These are phyloP conservation scores for Fonsecaea erecta DNA, from an alignment of 2,329 filamentous ascomycete species.

Conservation along the genomic window DNA sequence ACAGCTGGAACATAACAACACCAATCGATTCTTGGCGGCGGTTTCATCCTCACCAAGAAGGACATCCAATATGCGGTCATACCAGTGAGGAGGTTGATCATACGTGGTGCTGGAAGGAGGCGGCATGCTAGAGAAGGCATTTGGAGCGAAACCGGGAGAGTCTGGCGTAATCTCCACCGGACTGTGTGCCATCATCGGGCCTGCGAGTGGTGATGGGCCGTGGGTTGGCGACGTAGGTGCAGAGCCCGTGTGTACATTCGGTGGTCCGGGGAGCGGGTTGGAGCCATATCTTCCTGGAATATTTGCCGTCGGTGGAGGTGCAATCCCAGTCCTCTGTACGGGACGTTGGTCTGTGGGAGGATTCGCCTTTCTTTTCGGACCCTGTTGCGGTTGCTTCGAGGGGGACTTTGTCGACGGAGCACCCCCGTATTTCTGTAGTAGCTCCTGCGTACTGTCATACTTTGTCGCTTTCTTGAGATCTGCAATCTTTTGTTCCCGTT, in stretches of 20 bases:
- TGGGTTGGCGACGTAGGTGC: constrained; percentile 28
- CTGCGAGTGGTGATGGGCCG: constrained; percentile 13
- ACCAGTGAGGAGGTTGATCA: constrained; percentile 71
- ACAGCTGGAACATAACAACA: constrained; percentile 80
- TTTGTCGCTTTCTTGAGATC: constrained; percentile 93
- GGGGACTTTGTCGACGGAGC: constrained; percentile 53
- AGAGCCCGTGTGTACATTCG: constrained; percentile 17
- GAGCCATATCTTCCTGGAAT: constrained; percentile 53
- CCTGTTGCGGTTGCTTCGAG: constrained; percentile 38
- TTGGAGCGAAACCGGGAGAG: constrained; percentile 53
- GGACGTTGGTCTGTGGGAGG: constrained; percentile 40
- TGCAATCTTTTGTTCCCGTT: constrained; percentile 85
- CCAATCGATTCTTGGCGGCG: constrained; percentile 85
- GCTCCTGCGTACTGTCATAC: constrained; percentile 90
- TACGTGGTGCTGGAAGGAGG: constrained; percentile 40
- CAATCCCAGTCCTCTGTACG: constrained; percentile 57
- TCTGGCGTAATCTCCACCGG: constrained; percentile 41
- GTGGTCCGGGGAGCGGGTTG: constrained; percentile 40
- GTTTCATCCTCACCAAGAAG: constrained; percentile 95
- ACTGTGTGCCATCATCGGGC: constrained; percentile 15
- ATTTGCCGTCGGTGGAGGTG: constrained; percentile 69
- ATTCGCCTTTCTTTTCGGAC: constrained; percentile 39
- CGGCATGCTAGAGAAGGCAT: constrained; percentile 46
- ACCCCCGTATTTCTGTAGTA: constrained; percentile 92
- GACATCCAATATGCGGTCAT: constrained; percentile 89